Percentiles rank a stretch among this genome's conserved stretches.
Evolutionary conservation across 139 green algal species (phyloP).

Genomic region (Chlamydomonas sp.): DNA sequence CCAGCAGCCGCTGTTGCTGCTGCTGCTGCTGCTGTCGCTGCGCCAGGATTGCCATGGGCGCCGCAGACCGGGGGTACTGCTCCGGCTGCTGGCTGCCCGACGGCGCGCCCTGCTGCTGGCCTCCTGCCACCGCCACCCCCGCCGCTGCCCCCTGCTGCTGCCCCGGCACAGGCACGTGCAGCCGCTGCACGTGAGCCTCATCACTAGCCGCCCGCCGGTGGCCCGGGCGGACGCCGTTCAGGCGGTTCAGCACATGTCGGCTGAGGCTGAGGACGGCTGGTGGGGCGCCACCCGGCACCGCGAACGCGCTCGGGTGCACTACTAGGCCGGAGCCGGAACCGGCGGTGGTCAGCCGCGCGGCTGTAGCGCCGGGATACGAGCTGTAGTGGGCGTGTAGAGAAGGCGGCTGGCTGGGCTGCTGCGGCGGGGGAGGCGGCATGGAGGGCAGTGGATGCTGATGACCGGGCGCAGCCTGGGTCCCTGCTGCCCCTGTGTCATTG

Average conservation of each 20-base stretch:
- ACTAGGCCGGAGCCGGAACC: too few relatives aligned
- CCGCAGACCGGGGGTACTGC: background rate
- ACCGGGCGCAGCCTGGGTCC: too few relatives aligned
- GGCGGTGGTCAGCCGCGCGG: too few relatives aligned
- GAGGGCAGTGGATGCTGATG: too few relatives aligned
- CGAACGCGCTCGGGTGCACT: too few relatives aligned
- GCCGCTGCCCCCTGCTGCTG: background rate
- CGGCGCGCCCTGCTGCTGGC: background rate
- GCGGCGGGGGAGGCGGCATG: too few relatives aligned
- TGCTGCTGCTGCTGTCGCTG: conserved; percentile 4
- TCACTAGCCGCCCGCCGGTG: conserved; percentile 16
- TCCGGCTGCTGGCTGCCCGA: background rate
- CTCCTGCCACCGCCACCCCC: background rate
- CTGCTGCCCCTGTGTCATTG: too few relatives aligned
- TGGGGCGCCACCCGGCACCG: too few relatives aligned
- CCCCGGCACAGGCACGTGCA: background rate
- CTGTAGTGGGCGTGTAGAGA: too few relatives aligned
- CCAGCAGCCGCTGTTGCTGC: background rate
- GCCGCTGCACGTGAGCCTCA: background rate
- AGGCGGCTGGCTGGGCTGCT: too few relatives aligned
- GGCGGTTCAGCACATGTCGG: background rate
- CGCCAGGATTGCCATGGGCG: background rate
- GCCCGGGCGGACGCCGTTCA: background rate
- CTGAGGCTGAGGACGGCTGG: background rate
- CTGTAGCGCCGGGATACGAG: too few relatives aligned